A percentile compares a stretch with the other conserved stretches of the same genome.
phyloP scores from a whole-genome alignment of 345 rosid species.

The Linum tenue region DNA sequence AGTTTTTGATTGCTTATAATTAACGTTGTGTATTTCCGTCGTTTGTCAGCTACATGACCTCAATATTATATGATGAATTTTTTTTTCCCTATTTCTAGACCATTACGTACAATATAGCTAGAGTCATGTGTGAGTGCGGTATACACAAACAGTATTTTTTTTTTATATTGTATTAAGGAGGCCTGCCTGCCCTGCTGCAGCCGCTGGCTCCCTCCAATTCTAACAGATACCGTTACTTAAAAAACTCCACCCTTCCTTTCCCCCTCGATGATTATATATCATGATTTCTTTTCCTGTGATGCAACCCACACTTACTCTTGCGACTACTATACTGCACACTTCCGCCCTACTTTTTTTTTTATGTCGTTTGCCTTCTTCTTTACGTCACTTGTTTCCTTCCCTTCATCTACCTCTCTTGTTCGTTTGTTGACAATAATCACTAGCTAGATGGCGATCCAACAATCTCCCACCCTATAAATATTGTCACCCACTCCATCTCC shows the following conservation, averaged over 20 bases:
- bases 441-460: background rate
- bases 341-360: background rate
- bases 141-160: no score
- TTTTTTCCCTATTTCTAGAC: no score
- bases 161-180: no score
- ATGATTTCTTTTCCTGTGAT: background rate
- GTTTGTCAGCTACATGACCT: no score
- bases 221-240: conserved; percentile 29
- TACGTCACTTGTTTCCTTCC: conserved; percentile 30
- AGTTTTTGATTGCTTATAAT: no score
- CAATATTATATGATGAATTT: no score
- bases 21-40: no score
- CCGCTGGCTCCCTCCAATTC: conserved; percentile 3
- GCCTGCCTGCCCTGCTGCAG: no score
- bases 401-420: background rate
- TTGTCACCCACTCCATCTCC: background rate
- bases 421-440: background rate
- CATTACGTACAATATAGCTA: no score
- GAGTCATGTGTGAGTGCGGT: no score
- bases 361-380: conserved; percentile 28
- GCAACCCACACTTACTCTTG: background rate
- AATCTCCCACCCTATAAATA: background rate
- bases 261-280: no score
- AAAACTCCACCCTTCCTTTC: conserved; percentile 12
- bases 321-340: background rate